Evolutionary conservation across 306 rosid species (phyloP), one percentile per base, ranked within the genome.

Genomic region (Prunus armeniaca): DNA sequence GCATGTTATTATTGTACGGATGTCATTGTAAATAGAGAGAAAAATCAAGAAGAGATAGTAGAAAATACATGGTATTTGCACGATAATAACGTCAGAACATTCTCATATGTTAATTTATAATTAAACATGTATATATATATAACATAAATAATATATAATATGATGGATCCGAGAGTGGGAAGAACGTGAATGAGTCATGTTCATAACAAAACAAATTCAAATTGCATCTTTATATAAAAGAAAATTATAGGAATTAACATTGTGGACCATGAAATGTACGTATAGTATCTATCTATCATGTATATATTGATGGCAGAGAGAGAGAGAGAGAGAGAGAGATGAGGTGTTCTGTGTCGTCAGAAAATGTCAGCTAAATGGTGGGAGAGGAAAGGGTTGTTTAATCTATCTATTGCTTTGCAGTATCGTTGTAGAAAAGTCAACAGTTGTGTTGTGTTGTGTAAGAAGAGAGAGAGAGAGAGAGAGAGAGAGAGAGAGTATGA

Each of bases 381-480:
- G 43, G 9, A 13, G 11, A 13, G 22, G 10, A 4, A 22, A 18
- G 1, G 52, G 17, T 54, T 54, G 58, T 54, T 54, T 27, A 28
- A n/a, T 62, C 17, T 28, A 69, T 5, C 10, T 3, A 28, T 69
- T 49, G 58, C 45, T 27, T 49, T 13, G 73, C 25, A 49, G 15
- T 69, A 49, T 17, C 73, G 73, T 69, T 28, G 60, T 27, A 9
- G 25, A 14, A 69, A 49, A 69, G 73, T 69, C 73, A 49, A 69
- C 24, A 19, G 46, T 63, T 9, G 12, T 28, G 22, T 28, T 38
- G 43, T 38, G 43, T 38, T 38, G 12, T 14, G 56, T 1, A 1
- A 4, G 55, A 17, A 14, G 54, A 4, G 56, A 17, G 20, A 50
- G 56, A 51, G 56, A 51, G 56, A 51, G 56, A 51, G 56, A 19